Conservation (phyloP, 73 alveolate species). For the Paramecium sonneborni region DNA sequence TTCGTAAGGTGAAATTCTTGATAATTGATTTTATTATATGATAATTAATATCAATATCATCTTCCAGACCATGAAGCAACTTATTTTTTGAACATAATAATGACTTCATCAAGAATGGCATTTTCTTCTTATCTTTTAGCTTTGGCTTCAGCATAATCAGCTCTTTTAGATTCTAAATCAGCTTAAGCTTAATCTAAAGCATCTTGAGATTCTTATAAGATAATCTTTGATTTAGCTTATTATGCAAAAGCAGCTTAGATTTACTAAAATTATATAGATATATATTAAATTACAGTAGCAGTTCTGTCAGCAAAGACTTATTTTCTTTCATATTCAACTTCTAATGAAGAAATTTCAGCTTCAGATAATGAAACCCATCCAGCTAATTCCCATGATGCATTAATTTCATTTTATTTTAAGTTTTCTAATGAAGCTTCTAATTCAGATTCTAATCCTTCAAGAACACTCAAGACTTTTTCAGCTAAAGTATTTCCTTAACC, state of each 20-base stretch:
- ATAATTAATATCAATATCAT: neutral
- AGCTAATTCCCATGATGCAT: constrained; percentile 61
- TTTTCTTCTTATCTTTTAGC: constrained; percentile 44
- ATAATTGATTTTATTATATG: neutral
- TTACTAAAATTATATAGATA: neutral
- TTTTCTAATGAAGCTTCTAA: constrained; percentile 34
- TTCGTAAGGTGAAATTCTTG: neutral
- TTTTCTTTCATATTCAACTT: constrained; percentile 54
- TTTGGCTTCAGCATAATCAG: constrained; percentile 16
- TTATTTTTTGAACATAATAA: constrained; percentile 47
- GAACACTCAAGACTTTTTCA: constrained; percentile 37
- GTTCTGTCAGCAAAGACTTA: constrained; percentile 57
- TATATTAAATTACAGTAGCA: neutral
- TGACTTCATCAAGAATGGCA: constrained; percentile 48
- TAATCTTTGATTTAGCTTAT: constrained; percentile 58
- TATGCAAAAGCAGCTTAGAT: constrained; percentile 47
- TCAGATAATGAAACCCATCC: constrained; percentile 56
- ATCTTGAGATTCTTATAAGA: constrained; percentile 56
- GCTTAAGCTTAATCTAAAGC: constrained; percentile 57
- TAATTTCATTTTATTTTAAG: constrained; percentile 15
- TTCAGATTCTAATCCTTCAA: constrained; percentile 34
- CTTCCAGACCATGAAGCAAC: constrained; percentile 57
- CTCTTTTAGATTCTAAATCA: constrained; percentile 47
- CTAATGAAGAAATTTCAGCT: constrained; percentile 34
- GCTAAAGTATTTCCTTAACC: neutral